phyloP scores from a whole-genome alignment of 2,329 filamentous ascomycete genomes.

The Tolypocladium guangdongense region DNA sequence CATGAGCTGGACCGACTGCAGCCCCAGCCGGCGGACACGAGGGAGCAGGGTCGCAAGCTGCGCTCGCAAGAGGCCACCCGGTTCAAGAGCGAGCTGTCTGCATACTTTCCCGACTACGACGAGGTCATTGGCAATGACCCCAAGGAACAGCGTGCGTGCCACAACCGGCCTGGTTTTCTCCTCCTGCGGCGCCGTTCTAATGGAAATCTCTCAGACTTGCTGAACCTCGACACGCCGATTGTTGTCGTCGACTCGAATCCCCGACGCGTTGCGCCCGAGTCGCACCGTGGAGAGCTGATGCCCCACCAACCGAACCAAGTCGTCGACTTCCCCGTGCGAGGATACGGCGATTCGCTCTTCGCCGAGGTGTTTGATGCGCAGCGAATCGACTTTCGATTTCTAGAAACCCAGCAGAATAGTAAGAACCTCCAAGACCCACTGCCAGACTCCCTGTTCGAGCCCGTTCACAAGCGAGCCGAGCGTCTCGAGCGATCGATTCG shows the following conservation, averaged over 20 bases:
- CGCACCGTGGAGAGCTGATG: constrained; percentile 16
- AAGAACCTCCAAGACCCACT: constrained; percentile 41
- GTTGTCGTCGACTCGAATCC: constrained; percentile 49
- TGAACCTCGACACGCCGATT: constrained; percentile 64
- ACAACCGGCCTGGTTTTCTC: background rate
- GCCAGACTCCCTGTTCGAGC: constrained; percentile 42
- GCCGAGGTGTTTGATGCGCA: constrained; percentile 45
- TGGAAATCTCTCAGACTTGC: constrained; percentile 45
- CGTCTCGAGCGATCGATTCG: constrained; percentile 50
- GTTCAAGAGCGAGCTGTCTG: constrained; percentile 82
- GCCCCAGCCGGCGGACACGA: constrained; percentile 29
- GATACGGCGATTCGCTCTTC: constrained; percentile 46
- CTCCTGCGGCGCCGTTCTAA: background rate
- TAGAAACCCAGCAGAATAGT: constrained; percentile 34
- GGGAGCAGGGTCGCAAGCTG: constrained; percentile 62
- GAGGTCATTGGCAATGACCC: constrained; percentile 81
- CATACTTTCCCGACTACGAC: constrained; percentile 90
- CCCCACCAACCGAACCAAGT: constrained; percentile 9
- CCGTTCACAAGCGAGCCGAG: constrained; percentile 47
- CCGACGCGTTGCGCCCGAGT: constrained; percentile 15
- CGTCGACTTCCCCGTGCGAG: constrained; percentile 30
- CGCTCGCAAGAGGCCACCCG: constrained; percentile 76
- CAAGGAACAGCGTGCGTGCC: constrained; percentile 60
- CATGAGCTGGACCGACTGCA: constrained; percentile 50
- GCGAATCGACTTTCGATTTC: constrained; percentile 43